phyloP scores from a whole-genome alignment of 768 basidiomycete species.

The Rhodotorula toruloides region DNA sequence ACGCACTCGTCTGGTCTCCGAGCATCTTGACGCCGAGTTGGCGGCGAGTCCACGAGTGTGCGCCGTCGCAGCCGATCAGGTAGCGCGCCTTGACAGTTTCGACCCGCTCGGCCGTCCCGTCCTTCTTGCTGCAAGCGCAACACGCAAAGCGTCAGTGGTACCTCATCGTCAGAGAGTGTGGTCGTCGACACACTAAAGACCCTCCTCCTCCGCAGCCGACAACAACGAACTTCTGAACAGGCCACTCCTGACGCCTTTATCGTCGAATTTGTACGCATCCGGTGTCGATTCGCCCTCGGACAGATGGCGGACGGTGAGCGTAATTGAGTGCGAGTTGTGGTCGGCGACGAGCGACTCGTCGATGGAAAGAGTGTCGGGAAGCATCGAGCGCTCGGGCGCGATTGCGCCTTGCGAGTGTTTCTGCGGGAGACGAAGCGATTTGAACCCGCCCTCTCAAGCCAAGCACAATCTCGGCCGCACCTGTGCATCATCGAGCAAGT shows the following conservation, averaged over 20 bases:
- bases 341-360: conserved; percentile 41
- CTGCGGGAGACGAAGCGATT: conserved; percentile 21
- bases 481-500: conserved; percentile 30
- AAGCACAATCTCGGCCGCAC: conserved; percentile 1
- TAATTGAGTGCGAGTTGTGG: conserved; percentile 41
- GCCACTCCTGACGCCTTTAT: conserved; percentile 28
- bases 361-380: conserved; percentile 42
- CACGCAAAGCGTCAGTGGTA: not conserved
- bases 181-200: conserved; percentile 17
- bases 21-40: conserved; percentile 63
- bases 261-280: conserved; percentile 23
- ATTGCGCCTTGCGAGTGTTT: conserved; percentile 38
- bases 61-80: conserved; percentile 66
- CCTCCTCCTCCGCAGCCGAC: conserved; percentile 40
- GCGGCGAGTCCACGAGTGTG: conserved; percentile 55
- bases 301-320: conserved; percentile 40
- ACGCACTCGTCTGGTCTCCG: conserved; percentile 59
- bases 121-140: conserved; percentile 4
- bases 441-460: conserved; percentile 22
- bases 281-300: conserved; percentile 41
- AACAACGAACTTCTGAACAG: conserved; percentile 40
- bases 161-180: not conserved
- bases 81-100: conserved; percentile 56
- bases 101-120: not conserved
- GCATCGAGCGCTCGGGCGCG: conserved; percentile 42